Conservation (phyloP, 805 yeast genomes). For the Candida insectalens region DNA sequence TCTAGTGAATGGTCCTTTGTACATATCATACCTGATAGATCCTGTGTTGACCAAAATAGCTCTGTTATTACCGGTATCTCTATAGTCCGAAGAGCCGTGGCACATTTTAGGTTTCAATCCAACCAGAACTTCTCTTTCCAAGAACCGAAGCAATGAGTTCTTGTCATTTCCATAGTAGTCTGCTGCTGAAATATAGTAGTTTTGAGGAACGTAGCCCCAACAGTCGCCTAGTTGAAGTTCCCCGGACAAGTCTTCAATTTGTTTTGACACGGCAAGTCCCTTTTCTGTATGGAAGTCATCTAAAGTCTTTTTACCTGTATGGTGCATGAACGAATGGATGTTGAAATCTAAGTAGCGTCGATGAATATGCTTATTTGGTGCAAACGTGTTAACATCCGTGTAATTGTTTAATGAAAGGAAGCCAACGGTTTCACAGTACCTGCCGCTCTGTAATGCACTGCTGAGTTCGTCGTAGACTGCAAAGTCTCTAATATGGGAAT, state of each 20-base stretch:
- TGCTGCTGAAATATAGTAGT: slow-evolving; percentile 58
- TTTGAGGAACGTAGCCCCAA: slow-evolving; percentile 58
- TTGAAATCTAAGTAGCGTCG: slow-evolving; percentile 83
- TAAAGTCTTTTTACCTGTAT: slow-evolving; percentile 28
- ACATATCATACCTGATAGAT: slow-evolving; percentile 76
- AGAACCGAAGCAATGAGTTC: slow-evolving; percentile 47
- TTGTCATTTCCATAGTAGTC: slow-evolving; percentile 42
- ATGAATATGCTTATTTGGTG: too few species aligned
- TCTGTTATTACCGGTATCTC: slow-evolving; percentile 26
- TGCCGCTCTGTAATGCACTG: slow-evolving; percentile 83
- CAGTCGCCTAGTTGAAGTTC: slow-evolving; percentile 43
- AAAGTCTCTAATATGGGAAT: slow-evolving; percentile 86
- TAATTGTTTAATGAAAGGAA: slow-evolving; percentile 46
- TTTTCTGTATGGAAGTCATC: slow-evolving; percentile 39
- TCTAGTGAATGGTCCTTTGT: slow-evolving; percentile 72
- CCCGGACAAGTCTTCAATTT: slow-evolving; percentile 30
- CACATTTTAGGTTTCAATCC: slow-evolving; percentile 19
- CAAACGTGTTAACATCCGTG: not conserved
- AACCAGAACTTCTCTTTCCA: slow-evolving; percentile 44
- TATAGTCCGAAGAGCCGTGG: slow-evolving; percentile 5
- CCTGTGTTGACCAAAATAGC: slow-evolving; percentile 76
- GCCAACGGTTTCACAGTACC: slow-evolving; percentile 92
- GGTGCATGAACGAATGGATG: slow-evolving; percentile 57
- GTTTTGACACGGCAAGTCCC: slow-evolving; percentile 41
- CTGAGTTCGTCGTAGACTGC: slow-evolving; percentile 53